Evolutionary conservation across 2,329 filamentous ascomycete species (phyloP).

Genomic region (Thielaviopsis euricoi): DNA sequence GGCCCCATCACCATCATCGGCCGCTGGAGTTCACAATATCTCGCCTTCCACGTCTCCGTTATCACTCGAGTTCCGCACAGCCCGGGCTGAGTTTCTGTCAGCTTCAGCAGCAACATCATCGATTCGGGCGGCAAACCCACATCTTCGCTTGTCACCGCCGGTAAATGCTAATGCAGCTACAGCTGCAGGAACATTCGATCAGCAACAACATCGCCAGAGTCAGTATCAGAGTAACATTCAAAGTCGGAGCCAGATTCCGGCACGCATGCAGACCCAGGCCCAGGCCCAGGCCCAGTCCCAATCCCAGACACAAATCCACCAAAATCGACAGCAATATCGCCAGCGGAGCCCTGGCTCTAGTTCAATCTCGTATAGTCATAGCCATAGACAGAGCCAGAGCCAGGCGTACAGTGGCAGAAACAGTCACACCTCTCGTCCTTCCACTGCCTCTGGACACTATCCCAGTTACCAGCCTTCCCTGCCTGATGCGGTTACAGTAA

Average conservation of each 20-base stretch:
- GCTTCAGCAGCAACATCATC: constrained; percentile 1
- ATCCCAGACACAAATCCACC: not conserved
- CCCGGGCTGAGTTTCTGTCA: not conserved
- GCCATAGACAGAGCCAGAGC: not conserved
- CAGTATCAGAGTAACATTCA: not conserved
- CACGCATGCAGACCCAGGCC: not conserved
- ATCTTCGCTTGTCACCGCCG: not conserved
- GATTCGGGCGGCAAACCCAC: constrained; percentile 5
- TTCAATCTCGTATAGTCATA: not conserved
- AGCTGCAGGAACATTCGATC: not conserved
- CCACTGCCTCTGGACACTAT: not conserved
- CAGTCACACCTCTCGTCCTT: not conserved
- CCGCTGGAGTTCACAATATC: not conserved
- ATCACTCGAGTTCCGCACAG: not conserved
- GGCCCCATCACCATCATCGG: not conserved
- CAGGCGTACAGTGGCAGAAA: not conserved
- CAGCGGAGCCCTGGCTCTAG: not conserved
- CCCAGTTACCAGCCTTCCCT: not conserved
- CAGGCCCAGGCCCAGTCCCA: not conserved
- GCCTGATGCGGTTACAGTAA: too few relatives aligned
- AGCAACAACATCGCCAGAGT: not conserved
- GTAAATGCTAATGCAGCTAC: not conserved
- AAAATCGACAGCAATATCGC: not conserved
- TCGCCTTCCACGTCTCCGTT: not conserved
- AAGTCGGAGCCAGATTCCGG: not conserved